Evolutionary conservation across 208 protist genomes (phyloP).

Genomic region (Naegleria lovaniensis): DNA sequence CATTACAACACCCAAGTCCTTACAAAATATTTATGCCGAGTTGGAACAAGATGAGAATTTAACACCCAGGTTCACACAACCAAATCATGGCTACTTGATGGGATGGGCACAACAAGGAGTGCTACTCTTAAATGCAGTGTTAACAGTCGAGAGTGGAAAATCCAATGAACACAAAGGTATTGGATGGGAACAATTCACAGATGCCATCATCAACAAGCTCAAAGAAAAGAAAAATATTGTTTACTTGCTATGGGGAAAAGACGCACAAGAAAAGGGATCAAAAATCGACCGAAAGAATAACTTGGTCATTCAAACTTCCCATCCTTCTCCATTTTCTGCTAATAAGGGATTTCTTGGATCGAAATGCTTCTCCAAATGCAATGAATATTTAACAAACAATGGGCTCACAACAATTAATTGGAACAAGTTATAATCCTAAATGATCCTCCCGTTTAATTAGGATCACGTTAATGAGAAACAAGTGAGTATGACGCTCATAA

Average conservation of each 20-base stretch:
- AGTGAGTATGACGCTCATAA: too few species aligned
- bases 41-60: slow-evolving; percentile 61
- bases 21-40: slow-evolving; percentile 94
- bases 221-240: slow-evolving; percentile 55
- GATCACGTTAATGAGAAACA: too few species aligned
- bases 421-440: background rate
- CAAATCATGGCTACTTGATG: slow-evolving; percentile 82
- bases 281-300: slow-evolving; percentile 75
- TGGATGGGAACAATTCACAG: slow-evolving; percentile 91
- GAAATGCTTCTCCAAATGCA: slow-evolving; percentile 53
- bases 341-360: slow-evolving; percentile 45
- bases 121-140: slow-evolving; percentile 87
- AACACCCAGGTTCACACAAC: slow-evolving; percentile 57
- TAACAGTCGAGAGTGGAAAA: slow-evolving; percentile 82
- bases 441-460: too few species aligned
- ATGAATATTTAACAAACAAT: slow-evolving; percentile 35
- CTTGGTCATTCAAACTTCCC: slow-evolving; percentile 68
- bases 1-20: slow-evolving; percentile 65
- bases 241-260: slow-evolving; percentile 91
- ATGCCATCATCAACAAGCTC: slow-evolving; percentile 75
- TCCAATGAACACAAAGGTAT: slow-evolving; percentile 83
- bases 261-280: slow-evolving; percentile 76
- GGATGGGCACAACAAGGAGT: slow-evolving; percentile 91
- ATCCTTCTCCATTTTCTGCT: slow-evolving; percentile 49
- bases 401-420: background rate